Conservation (phyloP, 345 rosid genomes). For the Eucalyptus camaldulensis region DNA sequence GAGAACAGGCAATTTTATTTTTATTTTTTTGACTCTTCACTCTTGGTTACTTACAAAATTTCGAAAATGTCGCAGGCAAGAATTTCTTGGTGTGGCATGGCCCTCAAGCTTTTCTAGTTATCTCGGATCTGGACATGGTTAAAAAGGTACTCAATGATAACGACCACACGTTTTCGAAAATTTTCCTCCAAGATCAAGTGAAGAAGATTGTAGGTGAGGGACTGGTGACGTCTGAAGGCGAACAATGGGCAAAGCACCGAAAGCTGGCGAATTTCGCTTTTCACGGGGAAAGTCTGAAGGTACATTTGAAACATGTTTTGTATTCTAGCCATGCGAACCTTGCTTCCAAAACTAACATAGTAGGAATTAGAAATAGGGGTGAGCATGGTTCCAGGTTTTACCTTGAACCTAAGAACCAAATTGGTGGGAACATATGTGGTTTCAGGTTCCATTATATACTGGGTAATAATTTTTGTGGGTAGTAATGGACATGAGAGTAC, state of each 20-base stretch:
- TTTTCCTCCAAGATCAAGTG: neutral
- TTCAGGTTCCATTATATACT: no score
- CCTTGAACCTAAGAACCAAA: no score
- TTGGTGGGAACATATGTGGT: no score
- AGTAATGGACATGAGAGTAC: neutral
- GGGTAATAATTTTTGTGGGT: neutral
- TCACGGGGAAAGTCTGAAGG: slow-evolving; percentile 20
- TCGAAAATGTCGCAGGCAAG: neutral
- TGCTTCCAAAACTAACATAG: no score
- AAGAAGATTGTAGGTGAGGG: slow-evolving; percentile 19
- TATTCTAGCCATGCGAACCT: no score
- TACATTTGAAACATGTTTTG: neutral
- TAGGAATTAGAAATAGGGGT: neutral
- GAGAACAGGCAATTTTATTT: neutral
- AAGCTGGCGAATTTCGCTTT: slow-evolving; percentile 25
- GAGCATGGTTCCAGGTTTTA: no score
- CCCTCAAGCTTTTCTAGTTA: slow-evolving; percentile 4
- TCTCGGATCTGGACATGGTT: slow-evolving; percentile 11
- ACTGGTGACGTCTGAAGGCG: slow-evolving; percentile 4
- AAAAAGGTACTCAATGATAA: slow-evolving; percentile 16
- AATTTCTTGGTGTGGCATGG: slow-evolving; percentile 18
- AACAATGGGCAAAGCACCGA: slow-evolving; percentile 15
- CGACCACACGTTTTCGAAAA: neutral
- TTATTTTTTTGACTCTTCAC: neutral
- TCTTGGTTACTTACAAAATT: neutral